phyloP scores from a whole-genome alignment of 768 basidiomycete species.

The Macrocybe gigantea region DNA sequence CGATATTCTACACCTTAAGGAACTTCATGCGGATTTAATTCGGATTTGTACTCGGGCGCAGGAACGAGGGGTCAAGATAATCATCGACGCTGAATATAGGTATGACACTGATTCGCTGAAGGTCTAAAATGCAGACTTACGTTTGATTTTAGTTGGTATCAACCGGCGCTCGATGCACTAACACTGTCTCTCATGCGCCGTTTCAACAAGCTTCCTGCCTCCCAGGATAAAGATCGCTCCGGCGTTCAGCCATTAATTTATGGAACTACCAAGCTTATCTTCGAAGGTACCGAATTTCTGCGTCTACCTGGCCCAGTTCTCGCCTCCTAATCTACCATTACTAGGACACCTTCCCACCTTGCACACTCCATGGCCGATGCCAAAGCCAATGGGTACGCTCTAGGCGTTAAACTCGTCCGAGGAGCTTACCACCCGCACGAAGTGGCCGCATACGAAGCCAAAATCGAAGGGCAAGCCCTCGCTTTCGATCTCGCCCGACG shows the following conservation, averaged over 20 bases:
- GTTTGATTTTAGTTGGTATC: conserved; percentile 43
- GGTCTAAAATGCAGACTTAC: not conserved
- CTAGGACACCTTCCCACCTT: conserved; percentile 67
- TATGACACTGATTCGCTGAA: conserved; percentile 14
- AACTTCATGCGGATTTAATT: conserved; percentile 55
- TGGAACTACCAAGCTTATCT: conserved; percentile 91
- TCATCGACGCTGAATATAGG: conserved; percentile 86
- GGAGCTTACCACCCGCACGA: conserved; percentile 90
- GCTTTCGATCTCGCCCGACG: conserved; percentile 52
- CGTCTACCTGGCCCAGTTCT: not conserved
- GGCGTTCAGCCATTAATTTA: conserved; percentile 66
- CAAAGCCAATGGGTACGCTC: conserved; percentile 54
- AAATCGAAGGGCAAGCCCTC: conserved; percentile 13
- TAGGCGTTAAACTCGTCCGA: conserved; percentile 90
- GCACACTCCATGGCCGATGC: conserved; percentile 61
- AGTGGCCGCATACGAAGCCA: conserved; percentile 37
- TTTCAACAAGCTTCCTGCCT: conserved; percentile 53
- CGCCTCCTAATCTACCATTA: not conserved
- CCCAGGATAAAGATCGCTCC: conserved; percentile 5
- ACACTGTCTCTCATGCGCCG: conserved; percentile 67
- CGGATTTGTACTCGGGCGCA: conserved; percentile 61
- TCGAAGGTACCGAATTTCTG: conserved; percentile 40
- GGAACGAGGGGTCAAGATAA: conserved; percentile 58
- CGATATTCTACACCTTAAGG: conserved; percentile 57
- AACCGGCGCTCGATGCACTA: conserved; percentile 83